phyloP scores from a whole-genome alignment of 2,329 filamentous ascomycete genomes.

The Podosphaera leucotricha region DNA sequence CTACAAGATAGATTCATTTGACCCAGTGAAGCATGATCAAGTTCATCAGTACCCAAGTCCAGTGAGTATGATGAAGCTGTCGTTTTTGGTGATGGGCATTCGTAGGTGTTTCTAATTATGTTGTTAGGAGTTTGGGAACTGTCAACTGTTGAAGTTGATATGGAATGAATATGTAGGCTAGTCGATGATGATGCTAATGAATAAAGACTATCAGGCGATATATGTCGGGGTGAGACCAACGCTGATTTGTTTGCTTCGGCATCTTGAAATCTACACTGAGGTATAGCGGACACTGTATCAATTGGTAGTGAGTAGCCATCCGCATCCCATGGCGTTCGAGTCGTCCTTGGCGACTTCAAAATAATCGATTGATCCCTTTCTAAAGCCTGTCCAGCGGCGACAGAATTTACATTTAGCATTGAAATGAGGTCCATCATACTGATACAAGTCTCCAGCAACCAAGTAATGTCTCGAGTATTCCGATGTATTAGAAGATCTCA shows the following conservation, averaged over 20 bases:
- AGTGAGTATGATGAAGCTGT: background rate
- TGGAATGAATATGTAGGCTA: conserved; percentile 16
- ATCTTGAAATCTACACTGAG: conserved; percentile 5
- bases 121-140: conserved; percentile 5
- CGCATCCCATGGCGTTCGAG: conserved; percentile 17
- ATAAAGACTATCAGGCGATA: conserved; percentile 15
- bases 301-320: conserved; percentile 17
- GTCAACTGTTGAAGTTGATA: conserved; percentile 11
- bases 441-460: background rate
- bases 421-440: conserved; percentile 16
- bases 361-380: conserved; percentile 4
- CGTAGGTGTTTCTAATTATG: conserved; percentile 2
- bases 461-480: background rate
- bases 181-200: conserved; percentile 13
- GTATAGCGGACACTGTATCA: conserved; percentile 5
- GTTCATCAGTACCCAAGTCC: background rate
- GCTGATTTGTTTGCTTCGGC: conserved; percentile 2
- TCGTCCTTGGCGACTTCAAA: conserved; percentile 7
- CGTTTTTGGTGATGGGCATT: conserved; percentile 1
- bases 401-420: conserved; percentile 13
- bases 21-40: background rate
- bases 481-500: background rate
- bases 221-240: conserved; percentile 12
- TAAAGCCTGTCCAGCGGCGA: conserved; percentile 12
- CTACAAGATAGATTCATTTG: conserved; percentile 1